phyloP scores from a whole-genome alignment of 495 filamentous ascomycete species.

The Penicillium arizonense region DNA sequence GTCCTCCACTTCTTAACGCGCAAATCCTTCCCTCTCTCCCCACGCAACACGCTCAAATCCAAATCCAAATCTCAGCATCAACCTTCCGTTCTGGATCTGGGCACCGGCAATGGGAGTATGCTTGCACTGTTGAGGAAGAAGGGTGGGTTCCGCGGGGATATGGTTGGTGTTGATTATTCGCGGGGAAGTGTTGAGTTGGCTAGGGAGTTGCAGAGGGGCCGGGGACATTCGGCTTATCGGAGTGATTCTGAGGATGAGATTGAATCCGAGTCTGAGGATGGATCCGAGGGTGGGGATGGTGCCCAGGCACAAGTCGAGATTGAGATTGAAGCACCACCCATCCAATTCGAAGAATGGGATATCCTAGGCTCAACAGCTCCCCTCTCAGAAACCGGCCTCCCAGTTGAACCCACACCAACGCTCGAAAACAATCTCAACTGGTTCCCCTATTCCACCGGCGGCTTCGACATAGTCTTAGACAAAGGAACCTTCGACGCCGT shows the following conservation, averaged over 20 bases:
- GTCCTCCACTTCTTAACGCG: conserved; percentile 43
- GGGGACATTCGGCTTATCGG: conserved; percentile 41
- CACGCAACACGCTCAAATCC: conserved; percentile 20
- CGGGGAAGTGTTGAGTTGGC: conserved; percentile 69
- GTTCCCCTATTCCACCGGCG: conserved; percentile 34
- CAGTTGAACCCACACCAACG: background rate
- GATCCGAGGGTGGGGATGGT: conserved; percentile 14
- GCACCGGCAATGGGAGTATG: conserved; percentile 90
- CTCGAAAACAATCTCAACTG: conserved; percentile 23
- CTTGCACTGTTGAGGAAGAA: conserved; percentile 68
- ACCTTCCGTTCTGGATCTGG: conserved; percentile 66
- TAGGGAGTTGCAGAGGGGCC: conserved; percentile 40
- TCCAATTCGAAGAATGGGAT: conserved; percentile 76
- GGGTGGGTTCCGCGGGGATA: conserved; percentile 55
- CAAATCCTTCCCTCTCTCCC: conserved; percentile 35
- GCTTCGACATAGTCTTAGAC: conserved; percentile 87
- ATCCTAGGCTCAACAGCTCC: conserved; percentile 54
- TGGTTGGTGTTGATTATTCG: conserved; percentile 91
- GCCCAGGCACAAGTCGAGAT: conserved; percentile 7
- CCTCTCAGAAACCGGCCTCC: conserved; percentile 25
- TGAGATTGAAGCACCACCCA: conserved; percentile 8
- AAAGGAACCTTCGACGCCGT: conserved; percentile 98
- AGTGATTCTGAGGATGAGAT: conserved; percentile 33
- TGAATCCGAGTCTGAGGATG: conserved; percentile 31
- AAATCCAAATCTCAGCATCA: conserved; percentile 8